phyloP scores from a whole-genome alignment of 805 yeast species.

The Yamadazyma philogaea region DNA sequence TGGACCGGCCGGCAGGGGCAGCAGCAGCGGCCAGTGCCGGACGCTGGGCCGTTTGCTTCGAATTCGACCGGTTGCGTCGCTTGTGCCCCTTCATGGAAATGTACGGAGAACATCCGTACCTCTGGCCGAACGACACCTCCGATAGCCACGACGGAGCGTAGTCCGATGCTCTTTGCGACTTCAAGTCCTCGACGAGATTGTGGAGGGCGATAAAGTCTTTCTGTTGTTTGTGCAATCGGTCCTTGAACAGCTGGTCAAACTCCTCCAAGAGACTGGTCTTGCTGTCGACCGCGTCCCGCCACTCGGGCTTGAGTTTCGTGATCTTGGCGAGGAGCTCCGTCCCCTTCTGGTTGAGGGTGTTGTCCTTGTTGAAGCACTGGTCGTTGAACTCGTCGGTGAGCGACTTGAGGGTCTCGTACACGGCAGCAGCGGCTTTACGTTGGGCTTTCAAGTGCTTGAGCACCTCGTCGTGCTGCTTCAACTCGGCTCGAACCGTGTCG shows the following conservation, averaged over 20 bases:
- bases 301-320: constrained; percentile 28
- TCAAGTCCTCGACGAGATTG: constrained; percentile 23
- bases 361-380: constrained; percentile 30
- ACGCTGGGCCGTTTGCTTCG: constrained; percentile 4
- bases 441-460: constrained; percentile 21
- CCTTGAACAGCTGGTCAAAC: constrained; percentile 31
- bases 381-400: constrained; percentile 23
- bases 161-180: constrained; percentile 19
- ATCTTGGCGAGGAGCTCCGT: constrained; percentile 25
- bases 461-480: constrained; percentile 25
- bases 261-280: constrained; percentile 25
- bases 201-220: constrained; percentile 26
- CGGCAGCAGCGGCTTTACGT: constrained; percentile 19
- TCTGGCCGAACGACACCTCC: constrained; percentile 37
- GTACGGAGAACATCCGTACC: constrained; percentile 36
- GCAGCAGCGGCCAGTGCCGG: too few relatives aligned
- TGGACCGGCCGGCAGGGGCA: neutral
- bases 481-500: constrained; percentile 18
- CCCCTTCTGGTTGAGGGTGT: constrained; percentile 24
- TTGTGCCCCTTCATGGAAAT: constrained; percentile 16
- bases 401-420: constrained; percentile 22
- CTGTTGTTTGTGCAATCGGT: constrained; percentile 26
- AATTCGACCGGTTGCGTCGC: constrained; percentile 12
- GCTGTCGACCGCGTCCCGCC: constrained; percentile 30
- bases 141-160: constrained; percentile 32